These are phyloP conservation scores for Diversispora epigaea DNA, from an alignment of 192 early-diverging fungal species.

Conservation along the genomic window DNA sequence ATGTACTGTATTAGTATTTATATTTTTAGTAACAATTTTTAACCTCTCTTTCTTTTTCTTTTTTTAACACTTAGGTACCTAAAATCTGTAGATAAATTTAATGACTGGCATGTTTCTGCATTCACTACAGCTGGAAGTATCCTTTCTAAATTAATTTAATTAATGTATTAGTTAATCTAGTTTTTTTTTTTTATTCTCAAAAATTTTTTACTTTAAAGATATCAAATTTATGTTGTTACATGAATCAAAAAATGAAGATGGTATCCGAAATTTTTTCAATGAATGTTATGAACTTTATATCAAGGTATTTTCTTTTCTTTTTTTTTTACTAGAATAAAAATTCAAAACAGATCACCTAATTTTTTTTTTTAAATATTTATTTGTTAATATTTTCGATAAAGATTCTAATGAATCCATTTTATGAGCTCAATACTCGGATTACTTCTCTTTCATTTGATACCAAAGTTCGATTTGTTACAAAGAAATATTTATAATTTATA, in stretches of 20 bases:
- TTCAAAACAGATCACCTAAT: background rate
- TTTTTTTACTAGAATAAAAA: too few species aligned
- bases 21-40: too few species aligned
- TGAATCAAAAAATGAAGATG: conserved; percentile 73
- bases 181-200: background rate
- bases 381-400: conserved; percentile 37
- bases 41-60: too few species aligned
- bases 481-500: conserved; percentile 59
- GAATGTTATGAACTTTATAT: conserved; percentile 85
- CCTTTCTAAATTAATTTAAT: conserved; percentile 8
- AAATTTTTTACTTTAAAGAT: conserved; percentile 43
- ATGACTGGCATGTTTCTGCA: conserved; percentile 89
- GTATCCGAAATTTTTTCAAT: conserved; percentile 78
- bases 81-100: conserved; percentile 92
- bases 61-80: conserved; percentile 66
- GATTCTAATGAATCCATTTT: conserved; percentile 89
- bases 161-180: background rate
- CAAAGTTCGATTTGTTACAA: conserved; percentile 72
- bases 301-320: conserved; percentile 57
- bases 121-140: conserved; percentile 88
- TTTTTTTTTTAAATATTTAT: background rate
- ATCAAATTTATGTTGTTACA: conserved; percentile 82
- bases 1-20: conserved; percentile 23
- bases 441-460: conserved; percentile 75
- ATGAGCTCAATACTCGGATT: conserved; percentile 79